Evolutionary conservation across 352 stramenopile species (phyloP).

Genomic region (Phytophthora rubi): DNA sequence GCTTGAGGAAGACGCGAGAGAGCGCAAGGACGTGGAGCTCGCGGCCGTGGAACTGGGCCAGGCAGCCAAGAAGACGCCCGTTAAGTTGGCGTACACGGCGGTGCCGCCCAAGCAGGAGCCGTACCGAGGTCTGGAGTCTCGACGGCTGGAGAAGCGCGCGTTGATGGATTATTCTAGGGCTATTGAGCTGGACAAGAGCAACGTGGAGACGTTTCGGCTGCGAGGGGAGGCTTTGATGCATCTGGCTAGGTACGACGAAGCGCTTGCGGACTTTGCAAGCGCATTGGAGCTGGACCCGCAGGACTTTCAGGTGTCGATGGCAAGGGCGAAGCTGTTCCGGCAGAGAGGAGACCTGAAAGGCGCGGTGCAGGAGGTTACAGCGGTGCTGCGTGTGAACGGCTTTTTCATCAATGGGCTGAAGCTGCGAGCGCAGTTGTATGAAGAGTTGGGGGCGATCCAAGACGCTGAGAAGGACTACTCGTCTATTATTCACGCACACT

Average conservation of each 20-base stretch:
- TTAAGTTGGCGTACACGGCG: constrained; percentile 18
- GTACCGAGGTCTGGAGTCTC: constrained; percentile 44
- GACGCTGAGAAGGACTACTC: constrained; percentile 69
- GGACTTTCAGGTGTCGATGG: constrained; percentile 71
- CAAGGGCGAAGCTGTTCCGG: constrained; percentile 57
- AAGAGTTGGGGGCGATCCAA: constrained; percentile 40
- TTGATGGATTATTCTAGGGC: constrained; percentile 69
- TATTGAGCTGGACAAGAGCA: constrained; percentile 50
- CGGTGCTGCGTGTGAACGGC: constrained; percentile 60
- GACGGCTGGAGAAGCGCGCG: constrained; percentile 55
- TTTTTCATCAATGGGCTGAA: constrained; percentile 83
- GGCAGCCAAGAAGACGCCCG: neutral
- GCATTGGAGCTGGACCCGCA: constrained; percentile 53
- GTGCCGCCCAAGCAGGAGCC: constrained; percentile 26
- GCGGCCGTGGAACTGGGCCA: constrained; percentile 55
- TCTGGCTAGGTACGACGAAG: constrained; percentile 62
- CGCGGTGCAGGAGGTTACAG: constrained; percentile 64
- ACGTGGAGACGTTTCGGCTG: constrained; percentile 50
- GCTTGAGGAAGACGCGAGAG: constrained; percentile 50
- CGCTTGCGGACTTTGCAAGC: constrained; percentile 54
- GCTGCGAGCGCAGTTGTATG: constrained; percentile 61
- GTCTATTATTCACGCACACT: constrained; percentile 74
- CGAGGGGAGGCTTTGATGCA: constrained; percentile 55
- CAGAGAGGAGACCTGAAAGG: constrained; percentile 44
- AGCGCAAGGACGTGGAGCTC: constrained; percentile 56